Percentiles rank a stretch among this genome's conserved stretches.
phyloP scores from a whole-genome alignment of 1,139 yeast genomes.

The Pichia sp. region DNA sequence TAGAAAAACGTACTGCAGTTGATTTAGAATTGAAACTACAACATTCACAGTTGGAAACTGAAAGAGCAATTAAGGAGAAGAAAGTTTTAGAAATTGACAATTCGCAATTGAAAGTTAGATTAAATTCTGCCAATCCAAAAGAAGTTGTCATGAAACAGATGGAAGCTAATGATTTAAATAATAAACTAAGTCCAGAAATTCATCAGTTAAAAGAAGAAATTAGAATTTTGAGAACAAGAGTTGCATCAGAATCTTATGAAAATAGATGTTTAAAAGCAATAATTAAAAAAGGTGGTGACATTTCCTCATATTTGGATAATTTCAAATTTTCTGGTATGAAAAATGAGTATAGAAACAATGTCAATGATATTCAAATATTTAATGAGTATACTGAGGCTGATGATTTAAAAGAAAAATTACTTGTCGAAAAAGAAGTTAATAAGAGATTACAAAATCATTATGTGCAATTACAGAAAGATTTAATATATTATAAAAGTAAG shows the following conservation, averaged over 20 bases:
- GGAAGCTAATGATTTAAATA: constrained; percentile 4
- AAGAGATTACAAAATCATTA: constrained; percentile 28
- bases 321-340: neutral
- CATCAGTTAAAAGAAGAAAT: constrained; percentile 45
- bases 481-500: constrained; percentile 26
- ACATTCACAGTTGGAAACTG: constrained; percentile 36
- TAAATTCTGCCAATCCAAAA: constrained; percentile 36
- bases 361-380: constrained; percentile 6
- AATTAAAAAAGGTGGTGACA: constrained; percentile 25
- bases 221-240: constrained; percentile 47
- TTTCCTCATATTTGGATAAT: neutral
- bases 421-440: constrained; percentile 31
- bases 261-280: constrained; percentile 41
- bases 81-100: constrained; percentile 27
- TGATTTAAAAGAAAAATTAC: constrained; percentile 21
- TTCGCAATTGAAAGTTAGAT: constrained; percentile 28
- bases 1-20: constrained; percentile 23
- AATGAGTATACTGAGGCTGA: constrained; percentile 18
- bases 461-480: constrained; percentile 29
- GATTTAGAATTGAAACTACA: constrained; percentile 21
- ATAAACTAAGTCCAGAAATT: constrained; percentile 12
- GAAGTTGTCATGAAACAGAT: constrained; percentile 9
- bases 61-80: constrained; percentile 30
- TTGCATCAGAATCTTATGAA: constrained; percentile 49
- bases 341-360: neutral